These are phyloP conservation scores for Pichia norvegensis DNA, from an alignment of 1,139 yeast genomes.

Conservation along the genomic window DNA sequence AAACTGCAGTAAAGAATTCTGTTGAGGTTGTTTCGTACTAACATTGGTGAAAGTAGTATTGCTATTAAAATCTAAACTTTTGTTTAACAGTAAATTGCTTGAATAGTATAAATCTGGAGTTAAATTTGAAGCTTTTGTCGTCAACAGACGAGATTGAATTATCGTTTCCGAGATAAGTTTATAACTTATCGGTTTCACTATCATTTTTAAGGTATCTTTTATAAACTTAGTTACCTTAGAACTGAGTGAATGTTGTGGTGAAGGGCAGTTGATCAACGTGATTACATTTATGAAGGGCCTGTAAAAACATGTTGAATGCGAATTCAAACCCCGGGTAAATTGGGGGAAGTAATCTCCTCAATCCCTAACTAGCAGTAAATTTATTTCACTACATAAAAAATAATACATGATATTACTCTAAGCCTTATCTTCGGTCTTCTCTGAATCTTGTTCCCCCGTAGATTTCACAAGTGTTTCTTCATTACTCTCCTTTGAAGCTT, in stretches of 20 bases:
- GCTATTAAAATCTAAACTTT: slow-evolving; percentile 12
- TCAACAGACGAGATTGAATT: neutral
- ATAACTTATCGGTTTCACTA: neutral
- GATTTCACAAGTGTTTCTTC: slow-evolving; percentile 1
- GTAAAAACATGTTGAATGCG: neutral
- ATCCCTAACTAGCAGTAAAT: neutral
- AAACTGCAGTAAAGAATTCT: slow-evolving; percentile 15
- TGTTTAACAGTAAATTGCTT: slow-evolving; percentile 14
- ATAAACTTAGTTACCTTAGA: neutral
- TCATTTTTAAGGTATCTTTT: neutral
- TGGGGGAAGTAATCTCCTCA: neutral
- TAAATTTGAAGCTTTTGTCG: neutral
- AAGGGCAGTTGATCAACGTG: neutral
- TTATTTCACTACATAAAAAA: neutral
- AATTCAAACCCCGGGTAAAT: neutral
- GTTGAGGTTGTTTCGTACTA: neutral
- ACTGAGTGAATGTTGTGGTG: too few species aligned
- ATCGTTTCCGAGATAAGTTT: neutral
- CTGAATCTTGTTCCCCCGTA: slow-evolving; percentile 12
- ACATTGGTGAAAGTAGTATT: neutral
- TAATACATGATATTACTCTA: neutral
- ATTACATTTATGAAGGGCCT: neutral
- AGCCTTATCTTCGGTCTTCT: neutral
- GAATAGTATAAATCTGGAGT: slow-evolving; percentile 19
- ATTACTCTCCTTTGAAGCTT: neutral